phyloP scores from a whole-genome alignment of 1,139 yeast genomes.

The Arxiozyma bovina region DNA sequence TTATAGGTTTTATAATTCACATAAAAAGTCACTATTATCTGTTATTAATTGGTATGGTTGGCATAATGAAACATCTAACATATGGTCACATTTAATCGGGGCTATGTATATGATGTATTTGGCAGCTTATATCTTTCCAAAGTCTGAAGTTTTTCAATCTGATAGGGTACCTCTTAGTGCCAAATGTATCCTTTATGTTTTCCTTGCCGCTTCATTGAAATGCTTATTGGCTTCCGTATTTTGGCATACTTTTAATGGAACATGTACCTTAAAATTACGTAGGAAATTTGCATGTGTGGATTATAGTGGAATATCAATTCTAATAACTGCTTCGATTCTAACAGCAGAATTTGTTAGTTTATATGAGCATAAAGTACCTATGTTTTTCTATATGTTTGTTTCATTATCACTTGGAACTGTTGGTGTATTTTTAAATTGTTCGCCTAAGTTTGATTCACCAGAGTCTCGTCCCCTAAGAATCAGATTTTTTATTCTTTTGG shows the following conservation, averaged over 20 bases:
- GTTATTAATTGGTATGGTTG: constrained; percentile 34
- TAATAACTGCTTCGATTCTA: constrained; percentile 84
- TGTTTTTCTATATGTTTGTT: constrained; percentile 44
- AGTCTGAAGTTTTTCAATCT: constrained; percentile 35
- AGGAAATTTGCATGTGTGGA: constrained; percentile 85
- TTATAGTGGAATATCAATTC: constrained; percentile 85
- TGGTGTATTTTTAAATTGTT: constrained; percentile 82
- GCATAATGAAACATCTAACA: constrained; percentile 88
- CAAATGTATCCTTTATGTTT: constrained; percentile 48
- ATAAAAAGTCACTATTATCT: constrained; percentile 41
- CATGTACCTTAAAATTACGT: constrained; percentile 56
- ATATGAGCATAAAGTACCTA: constrained; percentile 33
- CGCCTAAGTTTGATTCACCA: constrained; percentile 79
- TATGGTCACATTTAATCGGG: constrained; percentile 87
- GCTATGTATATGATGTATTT: constrained; percentile 49
- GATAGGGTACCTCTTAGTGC: constrained; percentile 32
- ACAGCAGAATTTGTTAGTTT: constrained; percentile 78
- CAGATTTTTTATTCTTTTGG: constrained; percentile 72
- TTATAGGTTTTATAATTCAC: constrained; percentile 70
- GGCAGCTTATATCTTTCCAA: constrained; percentile 55
- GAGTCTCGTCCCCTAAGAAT: constrained; percentile 75
- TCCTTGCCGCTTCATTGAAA: constrained; percentile 61
- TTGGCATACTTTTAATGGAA: constrained; percentile 90
- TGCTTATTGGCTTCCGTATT: constrained; percentile 71
- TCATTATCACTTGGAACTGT: constrained; percentile 59